Conservation (phyloP, 2,329 filamentous ascomycete genomes). For the Aureobasidium zeae region DNA sequence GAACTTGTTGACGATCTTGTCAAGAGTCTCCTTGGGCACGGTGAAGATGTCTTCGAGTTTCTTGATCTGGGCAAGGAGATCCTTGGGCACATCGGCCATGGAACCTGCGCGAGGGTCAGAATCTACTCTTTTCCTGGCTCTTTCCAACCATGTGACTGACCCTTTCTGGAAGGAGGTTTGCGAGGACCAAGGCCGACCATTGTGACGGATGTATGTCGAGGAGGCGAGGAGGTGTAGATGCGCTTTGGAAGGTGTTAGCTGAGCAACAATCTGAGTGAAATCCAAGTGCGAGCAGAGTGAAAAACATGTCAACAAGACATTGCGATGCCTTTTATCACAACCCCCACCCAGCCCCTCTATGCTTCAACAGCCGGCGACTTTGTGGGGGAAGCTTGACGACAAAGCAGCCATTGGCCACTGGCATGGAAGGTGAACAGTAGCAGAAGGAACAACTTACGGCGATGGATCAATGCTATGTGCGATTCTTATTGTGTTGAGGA, state of each 20-base stretch:
- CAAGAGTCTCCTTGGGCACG: slow-evolving; percentile 68
- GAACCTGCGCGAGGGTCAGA: slow-evolving; percentile 51
- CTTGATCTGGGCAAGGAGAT: slow-evolving; percentile 72
- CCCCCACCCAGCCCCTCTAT: slow-evolving; percentile 9
- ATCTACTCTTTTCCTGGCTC: slow-evolving; percentile 13
- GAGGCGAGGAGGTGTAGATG: not conserved
- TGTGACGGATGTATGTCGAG: slow-evolving; percentile 26
- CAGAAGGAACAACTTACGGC: slow-evolving; percentile 1
- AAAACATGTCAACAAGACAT: no score
- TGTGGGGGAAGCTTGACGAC: slow-evolving; percentile 8
- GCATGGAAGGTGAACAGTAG: not conserved
- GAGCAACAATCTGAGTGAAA: no score
- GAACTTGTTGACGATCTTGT: slow-evolving; percentile 85
- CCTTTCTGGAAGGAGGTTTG: slow-evolving; percentile 61
- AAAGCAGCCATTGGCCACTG: not conserved
- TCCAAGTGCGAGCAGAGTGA: not conserved
- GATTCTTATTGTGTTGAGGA: not conserved
- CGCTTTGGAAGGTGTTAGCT: no score
- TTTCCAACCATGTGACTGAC: slow-evolving; percentile 44
- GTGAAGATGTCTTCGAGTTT: slow-evolving; percentile 76
- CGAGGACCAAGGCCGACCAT: slow-evolving; percentile 59
- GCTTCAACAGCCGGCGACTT: not conserved
- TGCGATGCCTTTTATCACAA: no score
- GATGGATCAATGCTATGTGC: slow-evolving; percentile 2
- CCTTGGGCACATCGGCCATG: slow-evolving; percentile 81